A percentile compares a stretch with the other conserved stretches of the same genome.
Evolutionary conservation across 2,329 filamentous ascomycete species (phyloP).

Genomic region (Calonectria pteridis): DNA sequence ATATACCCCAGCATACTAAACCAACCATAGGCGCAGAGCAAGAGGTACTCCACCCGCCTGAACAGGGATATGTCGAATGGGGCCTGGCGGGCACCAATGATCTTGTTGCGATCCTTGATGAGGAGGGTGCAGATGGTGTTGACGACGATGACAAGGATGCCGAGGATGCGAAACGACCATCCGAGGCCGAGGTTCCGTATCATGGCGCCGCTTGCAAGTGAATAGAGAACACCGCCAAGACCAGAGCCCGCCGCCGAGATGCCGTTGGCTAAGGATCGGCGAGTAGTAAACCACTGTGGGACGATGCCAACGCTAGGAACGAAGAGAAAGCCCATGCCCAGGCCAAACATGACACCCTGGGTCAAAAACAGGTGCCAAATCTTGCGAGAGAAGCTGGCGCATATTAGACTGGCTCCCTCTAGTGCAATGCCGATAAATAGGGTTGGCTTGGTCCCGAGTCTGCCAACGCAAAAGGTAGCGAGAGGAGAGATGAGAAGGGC

Average conservation of each 20-base stretch:
- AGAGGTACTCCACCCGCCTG: conserved; percentile 70
- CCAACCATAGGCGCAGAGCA: conserved; percentile 76
- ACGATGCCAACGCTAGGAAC: conserved; percentile 76
- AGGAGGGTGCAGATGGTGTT: conserved; percentile 74
- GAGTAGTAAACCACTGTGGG: conserved; percentile 80
- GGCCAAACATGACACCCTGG: conserved; percentile 82
- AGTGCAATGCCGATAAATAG: conserved; percentile 75
- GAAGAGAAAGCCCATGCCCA: conserved; percentile 83
- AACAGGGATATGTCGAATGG: conserved; percentile 76
- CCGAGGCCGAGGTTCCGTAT: conserved; percentile 72
- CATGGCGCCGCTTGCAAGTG: conserved; percentile 76
- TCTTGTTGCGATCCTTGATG: conserved; percentile 78
- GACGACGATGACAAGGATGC: conserved; percentile 72
- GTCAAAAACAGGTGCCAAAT: conserved; percentile 83
- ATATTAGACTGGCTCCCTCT: conserved; percentile 74
- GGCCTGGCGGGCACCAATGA: conserved; percentile 74
- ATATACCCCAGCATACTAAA: conserved; percentile 81
- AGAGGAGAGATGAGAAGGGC: conserved; percentile 78
- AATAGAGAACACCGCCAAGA: conserved; percentile 79
- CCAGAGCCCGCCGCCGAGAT: conserved; percentile 78
- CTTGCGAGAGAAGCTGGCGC: conserved; percentile 74
- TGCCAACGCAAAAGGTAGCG: conserved; percentile 71
- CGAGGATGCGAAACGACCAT: conserved; percentile 77
- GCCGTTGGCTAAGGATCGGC: conserved; percentile 77
- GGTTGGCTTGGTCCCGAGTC: conserved; percentile 72